Percentiles rank a stretch among this genome's conserved stretches.
These are phyloP conservation scores for Auricularia cornea DNA, from an alignment of 768 basidiomycete species.

Conservation along the genomic window DNA sequence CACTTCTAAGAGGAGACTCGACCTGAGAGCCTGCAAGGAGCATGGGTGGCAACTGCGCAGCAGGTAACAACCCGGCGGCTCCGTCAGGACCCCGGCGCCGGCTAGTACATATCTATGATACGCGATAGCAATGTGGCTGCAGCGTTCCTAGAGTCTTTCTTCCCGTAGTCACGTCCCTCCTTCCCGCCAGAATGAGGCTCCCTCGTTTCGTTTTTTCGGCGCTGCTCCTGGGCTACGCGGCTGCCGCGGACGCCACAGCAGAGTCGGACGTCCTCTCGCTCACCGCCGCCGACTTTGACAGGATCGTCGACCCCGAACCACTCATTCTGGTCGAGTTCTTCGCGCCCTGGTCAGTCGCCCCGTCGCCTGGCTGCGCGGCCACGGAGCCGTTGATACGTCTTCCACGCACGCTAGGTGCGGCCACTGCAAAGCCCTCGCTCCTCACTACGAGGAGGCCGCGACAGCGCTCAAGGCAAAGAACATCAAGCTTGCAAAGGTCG, in stretches of 20 bases:
- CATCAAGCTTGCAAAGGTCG: slow-evolving; percentile 92
- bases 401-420: slow-evolving; percentile 90
- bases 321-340: slow-evolving; percentile 94
- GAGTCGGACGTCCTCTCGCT: slow-evolving; percentile 79
- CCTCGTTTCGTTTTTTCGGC: slow-evolving; percentile 39
- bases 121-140: no score
- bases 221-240: slow-evolving; percentile 49
- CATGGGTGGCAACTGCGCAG: no score
- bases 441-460: slow-evolving; percentile 90
- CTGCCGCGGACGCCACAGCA: slow-evolving; percentile 39
- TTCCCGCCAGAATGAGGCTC: slow-evolving; percentile 53
- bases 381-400: no score
- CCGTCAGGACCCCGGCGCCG: no score
- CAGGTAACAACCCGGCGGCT: no score
- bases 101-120: no score
- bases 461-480: slow-evolving; percentile 82
- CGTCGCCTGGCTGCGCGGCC: no score
- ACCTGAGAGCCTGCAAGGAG: no score
- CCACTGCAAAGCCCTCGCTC: slow-evolving; percentile 92
- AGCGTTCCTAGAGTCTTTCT: no score
- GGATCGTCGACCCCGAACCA: slow-evolving; percentile 52
- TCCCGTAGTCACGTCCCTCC: no score
- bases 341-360: slow-evolving; percentile 72
- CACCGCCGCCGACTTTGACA: slow-evolving; percentile 59
- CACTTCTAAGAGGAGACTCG: no score